Base-by-base conservation (phyloP, 164 flowering plant species). In the Cinnamomum micranthum region DNA sequence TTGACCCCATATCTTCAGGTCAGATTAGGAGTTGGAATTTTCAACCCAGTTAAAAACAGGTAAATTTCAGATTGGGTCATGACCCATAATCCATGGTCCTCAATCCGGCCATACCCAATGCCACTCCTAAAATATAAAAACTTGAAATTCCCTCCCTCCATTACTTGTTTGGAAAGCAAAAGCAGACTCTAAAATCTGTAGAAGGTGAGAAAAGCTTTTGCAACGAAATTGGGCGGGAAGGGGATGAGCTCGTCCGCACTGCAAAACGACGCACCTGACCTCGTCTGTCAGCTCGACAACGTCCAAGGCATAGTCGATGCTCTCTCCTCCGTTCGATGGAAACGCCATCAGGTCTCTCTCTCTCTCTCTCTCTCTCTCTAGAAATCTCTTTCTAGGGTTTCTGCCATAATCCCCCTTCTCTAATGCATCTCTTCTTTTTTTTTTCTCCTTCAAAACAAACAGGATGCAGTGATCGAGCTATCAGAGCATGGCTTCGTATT, bases 281-380 rank as follows among this genome's bases (percentile, higher is more conserved):
- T 95, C 70, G 86, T 91, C 15, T 91, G 98, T 75, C 87, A 87
- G 77, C 80, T 93, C 65, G 97, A 93, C 79, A 92, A 88, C 79
- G 97, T 90, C 65, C 95, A 90, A 75, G 98, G 96, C 50, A 86
- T 92, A 80, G 98, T 93, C 74, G 98, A 95, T 60, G 91, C 98
- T 20, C 93, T 95, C 87, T 81, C 90, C 76, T 80, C 94, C 78
- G 97, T 93, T 69, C 86, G 97, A 66, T 95, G 99, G 99, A 95
- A 92, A 75, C 94, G 95, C 75, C 87, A 84, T 15, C 97, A 94
- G 92, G 96, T 92, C 15, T 2, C 19, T 71, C 17, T 47, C 75
- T 31, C 6, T 4, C 47, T n/a, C n/a, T n/a, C n/a, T 65, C 59
- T 65, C 59, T 31, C 6, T 4, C 47, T 41, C 47, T 55, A 14